Evolutionary conservation across 2,329 filamentous ascomycete genomes (phyloP).

Genomic region (Exophiala lecanii-corni): DNA sequence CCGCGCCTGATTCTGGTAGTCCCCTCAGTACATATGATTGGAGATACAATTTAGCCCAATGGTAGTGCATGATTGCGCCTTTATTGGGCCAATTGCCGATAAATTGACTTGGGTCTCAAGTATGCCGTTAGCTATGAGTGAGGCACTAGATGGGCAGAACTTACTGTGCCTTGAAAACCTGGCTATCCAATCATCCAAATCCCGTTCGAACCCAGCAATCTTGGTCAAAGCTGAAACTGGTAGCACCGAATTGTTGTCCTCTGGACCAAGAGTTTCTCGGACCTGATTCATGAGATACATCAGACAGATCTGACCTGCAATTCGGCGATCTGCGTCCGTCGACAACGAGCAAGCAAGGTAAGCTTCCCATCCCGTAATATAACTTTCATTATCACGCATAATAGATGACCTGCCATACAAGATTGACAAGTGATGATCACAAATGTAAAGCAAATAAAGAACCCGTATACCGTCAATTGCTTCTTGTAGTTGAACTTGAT

Average conservation of each 20-base stretch:
- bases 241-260: conserved; percentile 32
- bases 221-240: conserved; percentile 37
- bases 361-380: conserved; percentile 33
- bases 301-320: conserved; percentile 40
- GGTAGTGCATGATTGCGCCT: conserved; percentile 47
- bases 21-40: conserved; percentile 48
- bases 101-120: conserved; percentile 42
- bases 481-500: conserved; percentile 22
- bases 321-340: conserved; percentile 33
- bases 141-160: no score
- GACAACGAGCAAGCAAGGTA: conserved; percentile 32
- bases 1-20: conserved; percentile 39
- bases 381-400: conserved; percentile 36
- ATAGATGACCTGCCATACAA: conserved; percentile 42
- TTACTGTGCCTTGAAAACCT: conserved; percentile 27
- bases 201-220: conserved; percentile 38
- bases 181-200: conserved; percentile 36
- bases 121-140: no score
- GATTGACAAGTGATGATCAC: conserved; percentile 43
- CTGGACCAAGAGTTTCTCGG: conserved; percentile 41
- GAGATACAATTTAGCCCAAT: conserved; percentile 49
- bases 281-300: conserved; percentile 43
- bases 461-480: conserved; percentile 32
- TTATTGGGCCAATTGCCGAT: conserved; percentile 48
- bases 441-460: conserved; percentile 41